These are phyloP conservation scores for Chamaecyparis obtusa DNA, from an alignment of 75 land plant species.

Conservation along the genomic window DNA sequence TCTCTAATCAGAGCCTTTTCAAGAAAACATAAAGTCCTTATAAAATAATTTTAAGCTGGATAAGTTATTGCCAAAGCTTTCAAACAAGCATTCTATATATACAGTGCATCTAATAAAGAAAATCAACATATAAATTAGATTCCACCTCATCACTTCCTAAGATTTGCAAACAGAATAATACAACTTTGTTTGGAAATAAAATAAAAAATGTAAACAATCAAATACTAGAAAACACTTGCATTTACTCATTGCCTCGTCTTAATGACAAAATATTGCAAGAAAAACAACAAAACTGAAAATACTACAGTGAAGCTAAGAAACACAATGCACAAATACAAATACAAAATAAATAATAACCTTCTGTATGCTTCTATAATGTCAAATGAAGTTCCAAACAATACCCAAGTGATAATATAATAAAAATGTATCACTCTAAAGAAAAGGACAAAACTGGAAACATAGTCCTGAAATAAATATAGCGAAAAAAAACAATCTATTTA, in stretches of 20 bases:
- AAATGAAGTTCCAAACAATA: too few species aligned
- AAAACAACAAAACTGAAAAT: neutral
- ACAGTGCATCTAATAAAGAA: neutral
- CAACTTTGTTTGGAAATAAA: neutral
- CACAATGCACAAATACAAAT: neutral
- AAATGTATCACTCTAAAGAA: too few species aligned
- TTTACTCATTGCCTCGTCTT: neutral
- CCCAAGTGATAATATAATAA: too few species aligned
- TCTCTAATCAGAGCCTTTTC: neutral
- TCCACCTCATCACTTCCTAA: neutral
- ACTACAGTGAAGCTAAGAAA: neutral
- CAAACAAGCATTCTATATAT: neutral
- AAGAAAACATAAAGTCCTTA: neutral
- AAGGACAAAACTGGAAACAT: too few species aligned
- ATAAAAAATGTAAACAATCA: neutral
- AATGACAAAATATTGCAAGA: neutral
- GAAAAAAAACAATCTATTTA: too few species aligned
- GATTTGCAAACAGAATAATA: neutral
- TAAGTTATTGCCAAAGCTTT: neutral
- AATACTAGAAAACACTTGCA: neutral
- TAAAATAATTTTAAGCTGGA: neutral
- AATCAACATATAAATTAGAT: neutral
- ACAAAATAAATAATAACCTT: slow-evolving; percentile 15
- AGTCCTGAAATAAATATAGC: too few species aligned
- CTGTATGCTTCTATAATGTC: too few species aligned